A percentile compares a stretch with the other conserved stretches of the same genome.
Evolutionary conservation across 768 basidiomycete species (phyloP).

Genomic region (Strobilomyces dryophilus): DNA sequence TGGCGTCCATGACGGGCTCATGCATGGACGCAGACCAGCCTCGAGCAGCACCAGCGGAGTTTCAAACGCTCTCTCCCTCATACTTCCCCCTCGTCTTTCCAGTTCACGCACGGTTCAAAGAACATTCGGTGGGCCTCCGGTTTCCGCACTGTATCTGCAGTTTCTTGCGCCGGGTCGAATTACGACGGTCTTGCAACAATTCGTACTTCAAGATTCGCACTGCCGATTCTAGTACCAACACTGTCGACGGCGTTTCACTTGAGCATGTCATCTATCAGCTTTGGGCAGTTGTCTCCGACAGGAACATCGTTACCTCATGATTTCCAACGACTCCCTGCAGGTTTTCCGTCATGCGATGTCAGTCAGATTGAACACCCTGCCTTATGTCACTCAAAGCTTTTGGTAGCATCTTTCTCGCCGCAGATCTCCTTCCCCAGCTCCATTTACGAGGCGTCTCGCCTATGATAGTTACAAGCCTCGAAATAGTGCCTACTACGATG

Average conservation of each 20-base stretch:
- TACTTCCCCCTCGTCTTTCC: slow-evolving; percentile 15
- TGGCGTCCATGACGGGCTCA: slow-evolving; percentile 23
- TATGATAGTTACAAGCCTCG: slow-evolving; percentile 53
- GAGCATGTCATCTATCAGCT: slow-evolving; percentile 27
- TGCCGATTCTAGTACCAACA: slow-evolving; percentile 3
- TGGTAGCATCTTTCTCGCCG: slow-evolving; percentile 33
- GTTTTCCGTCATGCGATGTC: slow-evolving; percentile 29
- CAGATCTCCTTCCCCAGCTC: slow-evolving; percentile 47
- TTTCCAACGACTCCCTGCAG: slow-evolving; percentile 25
- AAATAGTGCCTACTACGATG: slow-evolving; percentile 36
- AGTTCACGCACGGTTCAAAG: slow-evolving; percentile 7
- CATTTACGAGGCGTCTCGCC: slow-evolving; percentile 39
- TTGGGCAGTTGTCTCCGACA: slow-evolving; percentile 24
- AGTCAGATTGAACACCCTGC: slow-evolving; percentile 23
- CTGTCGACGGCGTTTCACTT: slow-evolving; percentile 6
- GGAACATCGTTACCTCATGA: slow-evolving; percentile 24
- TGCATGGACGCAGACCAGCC: slow-evolving; percentile 5
- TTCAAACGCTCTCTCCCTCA: slow-evolving; percentile 28
- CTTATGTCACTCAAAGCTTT: slow-evolving; percentile 19
- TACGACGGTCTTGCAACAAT: not conserved
- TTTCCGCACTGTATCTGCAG: not conserved
- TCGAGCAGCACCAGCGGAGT: slow-evolving; percentile 27
- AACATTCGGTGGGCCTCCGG: slow-evolving; percentile 6
- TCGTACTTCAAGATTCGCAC: slow-evolving; percentile 3
- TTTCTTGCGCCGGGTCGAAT: slow-evolving; percentile 4